Conservation (phyloP, 345 rosid genomes). For the Populus davidiana region DNA sequence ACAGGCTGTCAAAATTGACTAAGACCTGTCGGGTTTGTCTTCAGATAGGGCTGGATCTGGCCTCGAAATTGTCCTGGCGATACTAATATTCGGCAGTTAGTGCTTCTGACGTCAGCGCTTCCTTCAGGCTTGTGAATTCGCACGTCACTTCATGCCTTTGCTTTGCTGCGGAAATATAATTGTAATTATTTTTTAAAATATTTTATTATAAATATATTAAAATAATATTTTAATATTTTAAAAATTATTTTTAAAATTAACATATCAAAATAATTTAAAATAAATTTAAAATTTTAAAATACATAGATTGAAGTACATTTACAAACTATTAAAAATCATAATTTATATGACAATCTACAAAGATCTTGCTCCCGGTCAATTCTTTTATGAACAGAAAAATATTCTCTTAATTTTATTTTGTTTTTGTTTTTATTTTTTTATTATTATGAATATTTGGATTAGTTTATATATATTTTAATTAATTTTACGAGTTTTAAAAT, state of each 20-base stretch:
- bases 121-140: background rate
- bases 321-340: no score
- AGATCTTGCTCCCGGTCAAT: background rate
- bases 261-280: no score
- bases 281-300: no score
- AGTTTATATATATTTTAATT: fast-evolving
- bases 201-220: no score
- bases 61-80: background rate
- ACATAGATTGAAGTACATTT: no score
- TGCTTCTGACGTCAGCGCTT: background rate
- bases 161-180: no score
- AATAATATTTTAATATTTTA: no score
- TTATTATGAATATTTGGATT: no score
- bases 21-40: background rate
- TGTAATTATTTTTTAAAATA: no score
- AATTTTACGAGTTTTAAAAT: fast-evolving
- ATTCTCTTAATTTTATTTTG: background rate
- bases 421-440: no score
- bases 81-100: background rate
- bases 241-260: no score
- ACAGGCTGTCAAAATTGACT: background rate
- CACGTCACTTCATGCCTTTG: background rate
- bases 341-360: no score
- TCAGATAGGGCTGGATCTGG: background rate
- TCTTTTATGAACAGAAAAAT: background rate